phyloP scores from a whole-genome alignment of 331 rosid species.

The Cydonia oblonga region DNA sequence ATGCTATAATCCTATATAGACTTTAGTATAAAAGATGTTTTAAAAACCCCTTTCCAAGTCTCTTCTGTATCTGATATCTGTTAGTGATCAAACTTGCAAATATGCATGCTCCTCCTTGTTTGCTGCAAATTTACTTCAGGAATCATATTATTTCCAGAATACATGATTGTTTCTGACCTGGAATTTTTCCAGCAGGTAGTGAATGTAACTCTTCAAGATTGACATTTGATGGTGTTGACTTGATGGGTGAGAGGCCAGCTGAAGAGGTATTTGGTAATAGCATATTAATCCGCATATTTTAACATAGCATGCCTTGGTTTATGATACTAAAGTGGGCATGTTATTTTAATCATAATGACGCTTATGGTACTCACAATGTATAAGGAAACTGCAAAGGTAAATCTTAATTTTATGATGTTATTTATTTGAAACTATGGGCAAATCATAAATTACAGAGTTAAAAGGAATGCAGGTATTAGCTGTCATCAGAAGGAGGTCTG shows the following conservation, averaged over 20 bases:
- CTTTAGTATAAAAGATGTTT: too few species aligned
- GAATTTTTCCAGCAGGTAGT: slow-evolving; percentile 65
- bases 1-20: too few species aligned
- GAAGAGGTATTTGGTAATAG: slow-evolving; percentile 69
- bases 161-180: slow-evolving; percentile 10
- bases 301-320: neutral
- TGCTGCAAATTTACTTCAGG: neutral
- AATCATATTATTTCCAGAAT: neutral
- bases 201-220: slow-evolving; percentile 70
- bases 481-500: slow-evolving; percentile 48
- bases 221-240: slow-evolving; percentile 94
- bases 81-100: neutral
- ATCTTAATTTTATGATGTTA: neutral
- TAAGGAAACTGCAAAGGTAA: neutral
- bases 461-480: slow-evolving; percentile 48
- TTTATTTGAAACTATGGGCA: neutral
- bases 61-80: neutral
- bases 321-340: neutral
- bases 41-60: neutral
- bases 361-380: neutral
- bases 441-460: slow-evolving; percentile 10
- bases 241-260: slow-evolving; percentile 86
- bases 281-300: neutral
- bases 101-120: neutral
- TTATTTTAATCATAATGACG: neutral